Evolutionary conservation across 192 early-diverging fungal species (phyloP).

Genomic region (Helicostylum pulchrum): DNA sequence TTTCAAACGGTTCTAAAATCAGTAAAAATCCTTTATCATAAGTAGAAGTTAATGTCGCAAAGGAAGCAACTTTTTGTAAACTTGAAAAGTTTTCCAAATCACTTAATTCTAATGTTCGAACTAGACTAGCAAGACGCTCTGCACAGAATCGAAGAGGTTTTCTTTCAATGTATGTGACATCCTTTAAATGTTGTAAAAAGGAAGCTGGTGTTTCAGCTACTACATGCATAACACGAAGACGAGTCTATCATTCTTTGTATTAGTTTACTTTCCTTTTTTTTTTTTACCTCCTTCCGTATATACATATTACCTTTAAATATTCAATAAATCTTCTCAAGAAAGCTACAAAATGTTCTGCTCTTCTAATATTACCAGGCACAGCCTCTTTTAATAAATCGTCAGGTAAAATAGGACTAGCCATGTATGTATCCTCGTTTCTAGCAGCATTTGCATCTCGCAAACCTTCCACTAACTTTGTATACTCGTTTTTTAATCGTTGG

Average conservation of each 20-base stretch:
- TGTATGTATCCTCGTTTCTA: conserved; percentile 79
- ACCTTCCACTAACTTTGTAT: conserved; percentile 86
- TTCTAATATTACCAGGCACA: conserved; percentile 95
- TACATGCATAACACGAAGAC: conserved; percentile 95
- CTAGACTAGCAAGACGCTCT: conserved; percentile 84
- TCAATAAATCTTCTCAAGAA: conserved; percentile 96
- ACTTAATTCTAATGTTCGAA: conserved; percentile 89
- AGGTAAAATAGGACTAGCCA: conserved; percentile 94
- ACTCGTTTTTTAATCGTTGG: conserved; percentile 87
- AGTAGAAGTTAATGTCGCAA: conserved; percentile 94
- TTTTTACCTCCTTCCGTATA: background rate
- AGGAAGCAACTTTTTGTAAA: conserved; percentile 80
- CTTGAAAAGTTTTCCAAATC: conserved; percentile 86
- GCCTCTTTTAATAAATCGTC: conserved; percentile 91
- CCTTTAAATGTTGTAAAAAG: conserved; percentile 89
- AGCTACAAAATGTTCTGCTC: conserved; percentile 97
- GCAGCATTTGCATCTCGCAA: conserved; percentile 68
- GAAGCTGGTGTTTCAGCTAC: conserved; percentile 94
- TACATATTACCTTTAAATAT: conserved; percentile 77
- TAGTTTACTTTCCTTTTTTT: background rate
- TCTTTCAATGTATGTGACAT: conserved; percentile 92
- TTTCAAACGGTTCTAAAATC: conserved; percentile 96
- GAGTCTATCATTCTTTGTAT: conserved; percentile 53
- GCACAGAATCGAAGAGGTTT: conserved; percentile 96
- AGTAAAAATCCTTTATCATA: conserved; percentile 95